A percentile compares a stretch with the other conserved stretches of the same genome.
phyloP scores from a whole-genome alignment of 2,329 filamentous ascomycete genomes.

The Neoarthrinium moseri region DNA sequence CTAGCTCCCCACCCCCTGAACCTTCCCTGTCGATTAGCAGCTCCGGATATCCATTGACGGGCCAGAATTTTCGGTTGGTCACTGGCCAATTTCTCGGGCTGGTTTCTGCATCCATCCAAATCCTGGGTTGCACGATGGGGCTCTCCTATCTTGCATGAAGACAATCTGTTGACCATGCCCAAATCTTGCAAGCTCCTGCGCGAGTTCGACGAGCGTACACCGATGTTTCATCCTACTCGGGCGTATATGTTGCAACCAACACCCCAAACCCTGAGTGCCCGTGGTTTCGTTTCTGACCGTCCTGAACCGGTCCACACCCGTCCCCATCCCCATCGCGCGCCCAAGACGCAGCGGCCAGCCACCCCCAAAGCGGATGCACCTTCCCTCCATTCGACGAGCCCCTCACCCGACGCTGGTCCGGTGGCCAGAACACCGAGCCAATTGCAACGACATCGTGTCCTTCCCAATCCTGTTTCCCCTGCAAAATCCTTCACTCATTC shows the following conservation, averaged over 20 bases:
- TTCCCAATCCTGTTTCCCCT: background rate
- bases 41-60: no score
- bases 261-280: no score
- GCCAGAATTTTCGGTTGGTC: no score
- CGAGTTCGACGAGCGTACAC: background rate
- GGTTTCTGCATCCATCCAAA: background rate
- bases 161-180: background rate
- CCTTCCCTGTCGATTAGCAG: no score
- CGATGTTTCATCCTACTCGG: constrained; percentile 2
- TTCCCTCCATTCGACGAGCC: background rate
- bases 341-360: no score
- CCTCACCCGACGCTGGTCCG: background rate
- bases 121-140: background rate
- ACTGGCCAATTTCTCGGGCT: constrained; percentile 3
- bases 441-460: background rate
- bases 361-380: no score
- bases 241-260: no score
- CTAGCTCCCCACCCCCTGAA: no score
- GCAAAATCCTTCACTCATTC: background rate
- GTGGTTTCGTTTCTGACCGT: no score
- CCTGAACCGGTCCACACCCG: no score
- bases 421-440: background rate
- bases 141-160: constrained; percentile 5
- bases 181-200: constrained; percentile 4
- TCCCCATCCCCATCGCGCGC: no score